Base-by-base conservation (phyloP, 257 asterid species). In the Ilex aquifolium region DNA sequence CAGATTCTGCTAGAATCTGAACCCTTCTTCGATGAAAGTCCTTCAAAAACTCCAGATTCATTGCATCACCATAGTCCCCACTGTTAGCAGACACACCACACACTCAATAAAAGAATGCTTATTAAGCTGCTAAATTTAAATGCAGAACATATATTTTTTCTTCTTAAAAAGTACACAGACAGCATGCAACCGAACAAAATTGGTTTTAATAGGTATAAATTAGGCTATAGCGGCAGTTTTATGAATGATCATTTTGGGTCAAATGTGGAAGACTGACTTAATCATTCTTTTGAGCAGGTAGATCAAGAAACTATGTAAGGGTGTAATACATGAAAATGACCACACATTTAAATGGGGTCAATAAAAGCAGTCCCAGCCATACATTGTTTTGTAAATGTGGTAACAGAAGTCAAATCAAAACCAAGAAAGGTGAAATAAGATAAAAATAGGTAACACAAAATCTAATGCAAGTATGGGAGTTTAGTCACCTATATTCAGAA, bases 11-110 rank as follows among this genome's bases (percentile, higher is more conserved):
- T 64, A 90, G 95, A 80, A 90, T 73, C 79, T 88, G 81, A 57
- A 90, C 84, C 74, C 97, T 88, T 72, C 83, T 79, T 55, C 96
- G 82, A 64, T 90, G 97, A 73, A 90, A 90, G 66, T 80, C 80
- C 79, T 85, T 90, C 44, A 90, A 65, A 72, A 85, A 87, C 63
- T 84, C 84, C 68, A 87, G 68, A 74, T 82, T 74, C 84, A 82
- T 73, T 57, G 77, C 82, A 74, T 83, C 91, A 64, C 95, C 96
- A 54, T 87, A 90, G 61, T 88, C 85, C 46, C 97, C 97, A 76
- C 97, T 90, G 71, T 16, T 68, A 46, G 40, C 69, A 39, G 51
- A 66, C 54, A 52, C 1, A 10, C 12, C 52, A 72, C 16, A 30
- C 52, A 72, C 16, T 27, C 27, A 21, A 21, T 44, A 61, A 27